Conservation (phyloP, 495 filamentous ascomycete species). For the Umbilicaria muhlenbergii region DNA sequence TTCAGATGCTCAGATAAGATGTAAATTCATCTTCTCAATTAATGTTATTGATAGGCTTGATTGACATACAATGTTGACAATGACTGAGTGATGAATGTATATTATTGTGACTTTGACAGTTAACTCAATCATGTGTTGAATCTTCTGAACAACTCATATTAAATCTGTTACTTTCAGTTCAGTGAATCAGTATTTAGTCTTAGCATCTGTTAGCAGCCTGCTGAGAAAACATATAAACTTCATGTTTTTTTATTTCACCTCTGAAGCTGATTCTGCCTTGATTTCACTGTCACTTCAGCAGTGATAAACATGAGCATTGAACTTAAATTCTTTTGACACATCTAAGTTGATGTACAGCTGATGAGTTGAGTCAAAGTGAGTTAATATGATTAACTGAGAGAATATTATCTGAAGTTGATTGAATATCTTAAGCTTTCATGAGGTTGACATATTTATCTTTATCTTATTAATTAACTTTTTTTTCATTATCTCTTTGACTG, state of each 20-base stretch:
- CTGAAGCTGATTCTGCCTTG: not conserved
- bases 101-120: not conserved
- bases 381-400: too few species aligned
- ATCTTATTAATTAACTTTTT: not conserved
- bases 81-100: not conserved
- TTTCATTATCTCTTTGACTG: not conserved
- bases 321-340: too few species aligned
- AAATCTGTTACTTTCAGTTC: slow-evolving; percentile 6
- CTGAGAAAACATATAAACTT: not conserved
- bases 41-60: too few species aligned
- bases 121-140: not conserved
- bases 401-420: too few species aligned
- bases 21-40: not conserved
- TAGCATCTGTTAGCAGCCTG: not conserved
- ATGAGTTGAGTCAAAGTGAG: too few species aligned
- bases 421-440: too few species aligned
- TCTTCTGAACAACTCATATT: not conserved
- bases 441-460: not conserved
- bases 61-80: not conserved
- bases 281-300: not conserved
- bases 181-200: slow-evolving; percentile 2
- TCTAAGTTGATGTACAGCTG: too few species aligned
- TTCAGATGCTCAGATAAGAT: not conserved
- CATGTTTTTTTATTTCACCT: not conserved
- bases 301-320: not conserved